Evolutionary conservation across 75 land plant genomes (phyloP).

Genomic region (Isoetes taiwanensis): DNA sequence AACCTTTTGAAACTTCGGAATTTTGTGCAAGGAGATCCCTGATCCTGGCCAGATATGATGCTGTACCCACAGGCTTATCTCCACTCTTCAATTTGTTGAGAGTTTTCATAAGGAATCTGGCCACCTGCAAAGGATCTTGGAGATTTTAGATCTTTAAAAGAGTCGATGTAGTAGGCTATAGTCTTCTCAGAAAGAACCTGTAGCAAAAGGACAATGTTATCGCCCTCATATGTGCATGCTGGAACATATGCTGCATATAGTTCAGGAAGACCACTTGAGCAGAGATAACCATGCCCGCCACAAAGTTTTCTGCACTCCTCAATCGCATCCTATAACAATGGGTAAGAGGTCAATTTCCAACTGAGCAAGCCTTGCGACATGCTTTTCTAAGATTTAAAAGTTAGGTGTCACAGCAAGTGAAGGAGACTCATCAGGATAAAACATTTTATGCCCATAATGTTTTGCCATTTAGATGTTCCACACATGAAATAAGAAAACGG

Average conservation of each 20-base stretch:
- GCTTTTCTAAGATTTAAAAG: too few relatives aligned
- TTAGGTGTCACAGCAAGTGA: too few relatives aligned
- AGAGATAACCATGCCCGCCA: conserved; percentile 21
- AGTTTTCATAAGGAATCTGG: conserved; percentile 3
- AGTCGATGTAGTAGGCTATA: background rate
- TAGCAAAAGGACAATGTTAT: conserved; percentile 7
- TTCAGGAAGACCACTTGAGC: conserved; percentile 16
- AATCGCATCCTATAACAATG: conserved; percentile 13
- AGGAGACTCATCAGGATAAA: too few relatives aligned
- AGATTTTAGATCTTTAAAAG: background rate
- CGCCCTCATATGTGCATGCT: conserved; percentile 16
- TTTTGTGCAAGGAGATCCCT: background rate
- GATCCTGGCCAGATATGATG: background rate
- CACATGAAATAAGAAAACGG: too few relatives aligned
- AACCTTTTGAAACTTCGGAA: conserved; percentile 6
- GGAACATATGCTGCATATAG: conserved; percentile 14
- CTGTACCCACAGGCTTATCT: background rate
- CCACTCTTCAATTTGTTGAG: background rate
- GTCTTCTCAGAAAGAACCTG: conserved; percentile 1
- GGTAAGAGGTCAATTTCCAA: too few relatives aligned
- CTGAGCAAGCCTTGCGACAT: too few relatives aligned
- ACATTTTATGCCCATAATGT: too few relatives aligned
- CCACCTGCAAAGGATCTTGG: background rate
- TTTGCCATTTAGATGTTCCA: too few relatives aligned
- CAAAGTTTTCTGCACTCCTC: conserved; percentile 15